phyloP scores from a whole-genome alignment of 352 stramenopile species.

The Plasmopara muralis region DNA sequence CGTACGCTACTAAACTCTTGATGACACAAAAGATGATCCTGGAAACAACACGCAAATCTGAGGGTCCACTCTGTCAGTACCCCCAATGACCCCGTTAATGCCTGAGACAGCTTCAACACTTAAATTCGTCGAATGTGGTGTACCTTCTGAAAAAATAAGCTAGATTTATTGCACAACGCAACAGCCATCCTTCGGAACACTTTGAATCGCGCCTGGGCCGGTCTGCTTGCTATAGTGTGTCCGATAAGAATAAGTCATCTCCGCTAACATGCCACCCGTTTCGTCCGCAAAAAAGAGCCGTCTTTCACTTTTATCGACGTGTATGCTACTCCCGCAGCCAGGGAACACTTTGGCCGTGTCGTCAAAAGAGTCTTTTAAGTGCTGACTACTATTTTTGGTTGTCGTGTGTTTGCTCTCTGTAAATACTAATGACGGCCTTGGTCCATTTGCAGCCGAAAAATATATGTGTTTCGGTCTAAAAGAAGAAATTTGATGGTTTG shows the following conservation, averaged over 20 bases:
- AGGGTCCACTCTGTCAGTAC: no score
- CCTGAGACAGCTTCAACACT: not conserved
- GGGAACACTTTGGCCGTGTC: constrained; percentile 8
- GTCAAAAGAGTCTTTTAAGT: constrained; percentile 21
- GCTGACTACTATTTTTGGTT: constrained; percentile 11
- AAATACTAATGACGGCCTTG: constrained; percentile 7
- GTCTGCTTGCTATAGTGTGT: constrained; percentile 78
- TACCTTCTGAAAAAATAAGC: not conserved
- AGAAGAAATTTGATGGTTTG: constrained; percentile 8
- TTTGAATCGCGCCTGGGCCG: constrained; percentile 24
- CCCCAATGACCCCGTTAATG: no score
- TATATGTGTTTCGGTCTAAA: constrained; percentile 10
- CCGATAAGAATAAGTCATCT: constrained; percentile 66
- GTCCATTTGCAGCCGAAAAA: constrained; percentile 10
- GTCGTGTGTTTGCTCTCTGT: constrained; percentile 16
- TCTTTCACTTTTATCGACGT: constrained; percentile 26
- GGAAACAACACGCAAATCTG: no score
- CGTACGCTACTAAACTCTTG: no score
- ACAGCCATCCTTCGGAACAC: constrained; percentile 21
- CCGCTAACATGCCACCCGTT: constrained; percentile 38
- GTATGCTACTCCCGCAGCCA: constrained; percentile 4
- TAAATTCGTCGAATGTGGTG: not conserved
- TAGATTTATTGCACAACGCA: constrained; percentile 12
- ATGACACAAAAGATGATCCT: no score
- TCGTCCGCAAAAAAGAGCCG: constrained; percentile 66